Evolutionary conservation across 352 stramenopile species (phyloP), one percentile per base, ranked within the genome.

Genomic region (Pythium aquatile): DNA sequence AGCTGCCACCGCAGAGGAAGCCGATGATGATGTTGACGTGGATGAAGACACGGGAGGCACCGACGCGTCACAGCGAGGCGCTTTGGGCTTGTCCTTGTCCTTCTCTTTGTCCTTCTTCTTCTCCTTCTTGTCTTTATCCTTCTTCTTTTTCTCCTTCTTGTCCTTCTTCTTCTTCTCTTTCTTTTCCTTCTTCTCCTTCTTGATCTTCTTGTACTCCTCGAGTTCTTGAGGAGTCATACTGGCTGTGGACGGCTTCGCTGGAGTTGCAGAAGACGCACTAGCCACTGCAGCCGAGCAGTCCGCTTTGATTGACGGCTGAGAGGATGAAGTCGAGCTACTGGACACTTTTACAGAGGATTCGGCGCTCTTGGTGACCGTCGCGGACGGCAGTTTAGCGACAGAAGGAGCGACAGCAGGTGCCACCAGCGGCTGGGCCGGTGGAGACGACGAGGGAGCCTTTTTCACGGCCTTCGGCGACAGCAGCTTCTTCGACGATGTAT

Each of bases 161-260:
- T 92, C 85, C 46, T 91, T 81, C 32, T 91, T 79, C 35, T 93
- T 81, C 46, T 86, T 79, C 57, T 85, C 78, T 39, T 93, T 86
- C 48, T 86, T 85, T 29, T 88, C 80, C 51, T 85, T 79, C 11
- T 78, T 77, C 17, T 87, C 80, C 42, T 64, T 70, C 35, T 64
- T 69, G 13, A 53, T 46, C 42, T 53, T 68, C 47, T 63, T 62
- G 47, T 63, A 63, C n/a, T 63, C 62, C 35, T 63, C 62, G 2
- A 68, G 55, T 37, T 68, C 62, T 30, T 62, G 40, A 11, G 54
- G 26, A n/a, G 62, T 68, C 62, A 68, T 69, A 32, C 58, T 32
- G 0, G 56, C 17, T 2, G 55, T 61, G 1, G 60, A 56, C 2
- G 52, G n/a, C 24, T 62, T 71, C 20, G 44, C 44, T 32, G 44